Base-by-base conservation (phyloP, 139 green algal species). In the Chlorella sorokiniana region DNA sequence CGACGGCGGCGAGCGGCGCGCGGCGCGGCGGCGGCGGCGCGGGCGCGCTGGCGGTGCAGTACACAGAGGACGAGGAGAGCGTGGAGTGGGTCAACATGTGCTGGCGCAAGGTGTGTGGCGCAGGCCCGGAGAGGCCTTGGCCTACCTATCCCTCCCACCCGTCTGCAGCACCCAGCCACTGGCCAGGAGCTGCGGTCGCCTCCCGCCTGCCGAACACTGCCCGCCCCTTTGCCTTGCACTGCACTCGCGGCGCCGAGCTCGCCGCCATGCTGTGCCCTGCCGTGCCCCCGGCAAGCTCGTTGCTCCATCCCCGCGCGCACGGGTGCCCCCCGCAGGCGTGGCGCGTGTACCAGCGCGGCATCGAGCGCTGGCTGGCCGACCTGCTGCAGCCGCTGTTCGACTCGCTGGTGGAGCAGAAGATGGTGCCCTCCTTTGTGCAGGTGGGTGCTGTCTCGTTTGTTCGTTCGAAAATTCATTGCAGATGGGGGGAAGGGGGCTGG, bases 71-170 rank as follows among this genome's bases (percentile, higher is more conserved):
- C 40, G 94, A 89, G 18, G 96, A 99, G 87, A 82, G 84, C 27
- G 93, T 98, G 63, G 95, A 99, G 85, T 99, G 96, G 96, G 89
- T 99, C 56, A 99, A 99, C 89, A 98, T 98, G 95, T 97, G 94
- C 83, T 93, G 91, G 83, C 86, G 94, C 35, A 99, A 99, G 91
- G 91, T 93, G 69, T 23, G 71, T 33, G 59, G n/a, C n/a, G n/a
- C n/a, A n/a, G n/a, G n/a, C n/a, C n/a, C n/a, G n/a, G n/a, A n/a
- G n/a, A n/a, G n/a, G n/a, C n/a, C n/a, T n/a, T n/a, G n/a, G n/a
- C n/a, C n/a, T n/a, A n/a, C n/a, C n/a, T n/a, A n/a, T n/a, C n/a
- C n/a, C n/a, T n/a, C n/a, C n/a, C n/a, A n/a, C n/a, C n/a, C n/a
- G n/a, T n/a, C n/a, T n/a, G n/a, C n/a, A n/a, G n/a, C n/a, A n/a